Conservation (phyloP, 73 alveolate species). For the Tetrahymena elliotti region DNA sequence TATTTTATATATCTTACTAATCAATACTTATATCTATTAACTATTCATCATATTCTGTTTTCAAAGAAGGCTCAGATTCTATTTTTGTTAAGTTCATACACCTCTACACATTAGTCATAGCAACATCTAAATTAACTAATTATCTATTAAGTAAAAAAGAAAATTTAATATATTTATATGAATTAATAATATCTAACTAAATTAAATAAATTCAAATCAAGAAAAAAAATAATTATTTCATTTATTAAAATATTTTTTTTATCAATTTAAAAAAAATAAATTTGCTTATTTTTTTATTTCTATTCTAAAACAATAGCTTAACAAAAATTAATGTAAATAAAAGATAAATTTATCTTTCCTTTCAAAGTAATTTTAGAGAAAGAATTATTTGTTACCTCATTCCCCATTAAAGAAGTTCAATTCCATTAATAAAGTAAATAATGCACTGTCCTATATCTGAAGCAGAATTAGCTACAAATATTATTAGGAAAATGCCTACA, state of each 20-base stretch:
- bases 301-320: too few relatives aligned
- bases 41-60: background rate
- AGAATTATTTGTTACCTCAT: background rate
- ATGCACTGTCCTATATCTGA: background rate
- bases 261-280: too few relatives aligned
- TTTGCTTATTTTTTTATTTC: too few relatives aligned
- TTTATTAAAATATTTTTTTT: too few relatives aligned
- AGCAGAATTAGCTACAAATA: background rate
- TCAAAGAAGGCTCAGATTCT: background rate
- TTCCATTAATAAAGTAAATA: background rate
- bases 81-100: constrained; percentile 10
- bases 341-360: too few relatives aligned
- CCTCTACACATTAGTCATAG: constrained; percentile 15
- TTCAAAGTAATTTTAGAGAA: too few relatives aligned
- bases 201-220: too few relatives aligned
- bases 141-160: background rate
- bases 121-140: constrained; percentile 10
- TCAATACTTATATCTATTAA: background rate
- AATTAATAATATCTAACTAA: too few relatives aligned
- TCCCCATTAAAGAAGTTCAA: background rate
- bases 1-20: background rate
- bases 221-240: too few relatives aligned
- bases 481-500: background rate
- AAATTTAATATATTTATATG: too few relatives aligned
- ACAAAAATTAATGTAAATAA: too few relatives aligned